phyloP scores from a whole-genome alignment of 2,329 filamentous ascomycete genomes.

The Cercospora nicotianae region DNA sequence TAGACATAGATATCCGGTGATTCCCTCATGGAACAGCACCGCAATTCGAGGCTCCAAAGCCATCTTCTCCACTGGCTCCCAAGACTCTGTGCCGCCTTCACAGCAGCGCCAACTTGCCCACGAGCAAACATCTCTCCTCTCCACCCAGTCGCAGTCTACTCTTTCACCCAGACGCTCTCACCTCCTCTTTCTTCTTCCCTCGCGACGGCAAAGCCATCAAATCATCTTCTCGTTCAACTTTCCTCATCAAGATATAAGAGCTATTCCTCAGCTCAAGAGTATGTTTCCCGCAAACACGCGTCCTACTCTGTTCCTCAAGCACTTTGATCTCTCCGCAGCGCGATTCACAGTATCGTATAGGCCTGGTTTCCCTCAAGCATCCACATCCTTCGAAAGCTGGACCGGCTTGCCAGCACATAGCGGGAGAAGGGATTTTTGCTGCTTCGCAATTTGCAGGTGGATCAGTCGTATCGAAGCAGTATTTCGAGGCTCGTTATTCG shows the following conservation, averaged over 20 bases:
- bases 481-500: not conserved
- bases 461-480: too few species aligned
- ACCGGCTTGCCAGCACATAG: constrained; percentile 9
- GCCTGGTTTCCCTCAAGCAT: not conserved
- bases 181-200: not conserved
- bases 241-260: not conserved
- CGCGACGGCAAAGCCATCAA: not conserved
- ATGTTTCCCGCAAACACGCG: constrained; percentile 12
- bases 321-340: not conserved
- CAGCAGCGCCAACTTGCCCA: too few species aligned
- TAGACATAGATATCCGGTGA: too few species aligned
- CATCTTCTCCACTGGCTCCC: too few species aligned
- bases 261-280: constrained; percentile 1
- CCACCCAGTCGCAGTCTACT: too few species aligned
- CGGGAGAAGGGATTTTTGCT: too few species aligned
- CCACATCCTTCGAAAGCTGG: constrained; percentile 11
- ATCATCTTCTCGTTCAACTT: not conserved
- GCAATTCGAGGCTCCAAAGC: too few species aligned
- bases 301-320: constrained; percentile 4
- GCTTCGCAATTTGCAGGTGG: too few species aligned
- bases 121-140: too few species aligned
- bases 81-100: too few species aligned
- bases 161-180: not conserved
- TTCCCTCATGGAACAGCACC: too few species aligned
- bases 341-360: not conserved